Percentiles rank a stretch among this genome's conserved stretches.
Evolutionary conservation across 768 basidiomycete species (phyloP).

Genomic region (Kwoniella shandongensis): DNA sequence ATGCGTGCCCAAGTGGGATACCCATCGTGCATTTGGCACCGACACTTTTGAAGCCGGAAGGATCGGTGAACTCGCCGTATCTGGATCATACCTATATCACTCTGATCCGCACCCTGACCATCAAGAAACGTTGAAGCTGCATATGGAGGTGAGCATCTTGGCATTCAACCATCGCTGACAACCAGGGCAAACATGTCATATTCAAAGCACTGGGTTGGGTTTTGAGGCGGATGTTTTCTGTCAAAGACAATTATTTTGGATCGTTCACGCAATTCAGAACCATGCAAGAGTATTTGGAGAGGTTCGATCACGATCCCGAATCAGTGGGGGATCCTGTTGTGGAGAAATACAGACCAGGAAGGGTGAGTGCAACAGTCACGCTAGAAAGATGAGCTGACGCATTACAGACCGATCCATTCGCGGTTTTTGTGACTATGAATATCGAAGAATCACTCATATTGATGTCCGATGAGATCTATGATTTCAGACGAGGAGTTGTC

Average conservation of each 20-base stretch:
- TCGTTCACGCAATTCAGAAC: slow-evolving; percentile 91
- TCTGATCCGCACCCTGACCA: slow-evolving; percentile 66
- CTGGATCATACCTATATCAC: slow-evolving; percentile 74
- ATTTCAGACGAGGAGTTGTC: slow-evolving; percentile 55
- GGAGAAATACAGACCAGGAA: slow-evolving; percentile 74
- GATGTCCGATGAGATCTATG: slow-evolving; percentile 60
- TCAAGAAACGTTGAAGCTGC: slow-evolving; percentile 73
- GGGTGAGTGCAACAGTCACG: slow-evolving; percentile 58
- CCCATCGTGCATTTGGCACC: slow-evolving; percentile 65
- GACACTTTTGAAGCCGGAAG: slow-evolving; percentile 66
- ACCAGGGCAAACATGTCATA: slow-evolving; percentile 40
- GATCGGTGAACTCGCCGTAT: slow-evolving; percentile 61
- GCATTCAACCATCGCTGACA: neutral
- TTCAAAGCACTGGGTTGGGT: slow-evolving; percentile 83
- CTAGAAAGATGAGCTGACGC: neutral
- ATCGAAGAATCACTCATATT: slow-evolving; percentile 62
- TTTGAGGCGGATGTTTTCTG: slow-evolving; percentile 78
- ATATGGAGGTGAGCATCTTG: slow-evolving; percentile 55
- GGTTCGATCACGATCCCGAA: slow-evolving; percentile 59
- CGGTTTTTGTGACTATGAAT: slow-evolving; percentile 66
- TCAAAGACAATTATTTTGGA: slow-evolving; percentile 93
- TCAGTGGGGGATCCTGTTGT: slow-evolving; percentile 78
- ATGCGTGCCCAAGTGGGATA: slow-evolving; percentile 85
- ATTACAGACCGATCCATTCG: slow-evolving; percentile 75
- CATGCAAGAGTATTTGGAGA: slow-evolving; percentile 77